Evolutionary conservation across 2,329 filamentous ascomycete genomes (phyloP), one percentile per base, ranked within the genome.

Genomic region (Monilinia polystroma): DNA sequence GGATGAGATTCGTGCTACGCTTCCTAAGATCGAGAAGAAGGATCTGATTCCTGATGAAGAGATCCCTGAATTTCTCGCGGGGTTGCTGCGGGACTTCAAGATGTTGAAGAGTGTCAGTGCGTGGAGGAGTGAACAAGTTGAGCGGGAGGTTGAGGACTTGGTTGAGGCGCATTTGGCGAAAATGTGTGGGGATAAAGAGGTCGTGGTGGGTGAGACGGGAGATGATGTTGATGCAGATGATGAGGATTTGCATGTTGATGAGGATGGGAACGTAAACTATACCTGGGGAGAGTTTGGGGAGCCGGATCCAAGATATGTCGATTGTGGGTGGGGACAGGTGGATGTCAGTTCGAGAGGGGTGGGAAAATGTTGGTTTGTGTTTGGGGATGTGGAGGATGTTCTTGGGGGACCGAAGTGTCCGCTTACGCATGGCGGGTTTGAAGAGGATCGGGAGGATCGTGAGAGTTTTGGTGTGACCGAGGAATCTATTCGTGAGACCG

Each of bases 311-410:
- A 7, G 14, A 1, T 62, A 12, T 20, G 16, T 62, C 1, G 58
- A 62, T 7, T 16, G 58, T 7, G 58, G 58, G 5, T 62, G 58
- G 58, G n/a, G 29, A 2, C 58, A 62, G 12, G 45, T 51, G 12
- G 58, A 62, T 12, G 32, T 26, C 1, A 62, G 58, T 6, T 38
- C 26, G 18, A 32, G 29, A 0, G 58, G 45, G 0, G 4, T 51
- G 0, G 45, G 58, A 4, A 2, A 10, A 0, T n/a, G 58, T 1
- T 62, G 58, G 58, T 62, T 62, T 20, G 3, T 38, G 4, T 62
- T 62, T 10, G 32, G 38, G 3, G 20, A 38, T 41, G 32, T 26
- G 29, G 45, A 62, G 14, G 38, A 51, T 41, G 3, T 62, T 0
- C 32, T 62, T 1, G 58, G 58, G 6, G 58, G 45, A 4, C n/a